Conservation (phyloP, 148 eudicot genomes). For the Pouteria glomerata region DNA sequence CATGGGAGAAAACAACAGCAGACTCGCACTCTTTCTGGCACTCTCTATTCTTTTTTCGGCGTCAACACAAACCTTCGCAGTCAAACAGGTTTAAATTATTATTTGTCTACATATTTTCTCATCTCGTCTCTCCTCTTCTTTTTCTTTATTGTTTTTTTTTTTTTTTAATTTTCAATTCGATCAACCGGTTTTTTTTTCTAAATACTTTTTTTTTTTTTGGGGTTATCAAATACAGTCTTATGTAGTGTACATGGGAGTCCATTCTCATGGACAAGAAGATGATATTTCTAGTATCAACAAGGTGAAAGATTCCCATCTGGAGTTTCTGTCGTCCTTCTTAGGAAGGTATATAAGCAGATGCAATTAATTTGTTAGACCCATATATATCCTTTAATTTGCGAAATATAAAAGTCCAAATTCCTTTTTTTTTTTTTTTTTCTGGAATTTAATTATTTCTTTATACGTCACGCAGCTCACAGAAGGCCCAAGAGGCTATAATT, state of each 20-base stretch:
- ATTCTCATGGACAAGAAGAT: constrained; percentile 35
- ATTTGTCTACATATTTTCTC: background rate
- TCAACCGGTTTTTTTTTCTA: background rate
- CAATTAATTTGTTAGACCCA: constrained; percentile 7
- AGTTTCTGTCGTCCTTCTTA: constrained; percentile 46
- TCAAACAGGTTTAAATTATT: constrained; percentile 21
- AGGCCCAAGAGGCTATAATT: constrained; percentile 48
- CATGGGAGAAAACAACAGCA: constrained; percentile 13
- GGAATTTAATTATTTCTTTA: background rate
- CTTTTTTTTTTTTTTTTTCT: background rate
- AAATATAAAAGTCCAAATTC: too few species aligned
- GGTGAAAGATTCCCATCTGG: constrained; percentile 38
- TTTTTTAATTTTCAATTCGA: too few species aligned
- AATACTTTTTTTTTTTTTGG: background rate
- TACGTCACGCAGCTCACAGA: constrained; percentile 32
- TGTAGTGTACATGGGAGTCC: constrained; percentile 51
- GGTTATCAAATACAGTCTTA: constrained; percentile 23
- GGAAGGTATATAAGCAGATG: too few species aligned
- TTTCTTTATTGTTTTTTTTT: background rate
- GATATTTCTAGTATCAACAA: constrained; percentile 22
- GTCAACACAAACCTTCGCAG: constrained; percentile 18
- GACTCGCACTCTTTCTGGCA: constrained; percentile 3
- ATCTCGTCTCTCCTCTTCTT: too few species aligned
- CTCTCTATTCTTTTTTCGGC: constrained; percentile 18
- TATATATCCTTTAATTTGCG: too few species aligned